Percentiles rank a stretch among this genome's conserved stretches.
Evolutionary conservation across 164 flowering plant genomes (phyloP).

Genomic region (Aristolochia fimbriata): DNA sequence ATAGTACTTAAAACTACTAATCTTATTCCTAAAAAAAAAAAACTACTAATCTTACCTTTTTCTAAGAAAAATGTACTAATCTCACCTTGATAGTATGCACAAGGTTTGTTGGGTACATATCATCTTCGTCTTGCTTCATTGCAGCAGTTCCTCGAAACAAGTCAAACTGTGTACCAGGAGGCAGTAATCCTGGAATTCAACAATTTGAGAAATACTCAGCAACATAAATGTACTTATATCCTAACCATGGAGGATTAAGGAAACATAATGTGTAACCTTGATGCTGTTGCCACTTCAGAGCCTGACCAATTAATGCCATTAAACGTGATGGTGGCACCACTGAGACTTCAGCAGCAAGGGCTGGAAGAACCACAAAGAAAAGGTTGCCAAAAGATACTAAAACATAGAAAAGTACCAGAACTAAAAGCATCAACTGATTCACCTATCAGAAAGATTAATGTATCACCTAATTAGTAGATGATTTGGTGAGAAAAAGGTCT

Average conservation of each 20-base stretch:
- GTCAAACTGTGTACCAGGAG: constrained; percentile 98
- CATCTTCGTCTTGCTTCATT: constrained; percentile 98
- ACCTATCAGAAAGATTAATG: too few relatives aligned
- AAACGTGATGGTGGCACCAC: constrained; percentile 95
- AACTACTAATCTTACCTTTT: too few relatives aligned
- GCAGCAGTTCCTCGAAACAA: constrained; percentile 97
- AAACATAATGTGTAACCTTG: constrained; percentile 47
- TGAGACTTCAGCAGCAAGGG: constrained; percentile 81
- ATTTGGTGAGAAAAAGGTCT: too few relatives aligned
- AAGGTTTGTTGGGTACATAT: constrained; percentile 76
- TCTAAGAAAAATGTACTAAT: neutral
- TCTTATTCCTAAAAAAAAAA: neutral
- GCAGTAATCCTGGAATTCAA: constrained; percentile 68
- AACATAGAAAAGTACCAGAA: too few relatives aligned
- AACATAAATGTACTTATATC: neutral
- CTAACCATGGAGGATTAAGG: neutral
- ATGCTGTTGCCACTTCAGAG: constrained; percentile 99
- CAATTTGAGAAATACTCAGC: constrained; percentile 3
- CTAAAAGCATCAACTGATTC: too few relatives aligned
- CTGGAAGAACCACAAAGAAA: constrained; percentile 34
- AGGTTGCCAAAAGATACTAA: neutral
- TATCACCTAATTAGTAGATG: too few relatives aligned
- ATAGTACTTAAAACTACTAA: too few relatives aligned
- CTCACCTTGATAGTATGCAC: constrained; percentile 78
- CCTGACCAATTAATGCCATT: constrained; percentile 97